Conservation (phyloP, 2,329 filamentous ascomycete genomes). For the Rhynchosporium agropyri region DNA sequence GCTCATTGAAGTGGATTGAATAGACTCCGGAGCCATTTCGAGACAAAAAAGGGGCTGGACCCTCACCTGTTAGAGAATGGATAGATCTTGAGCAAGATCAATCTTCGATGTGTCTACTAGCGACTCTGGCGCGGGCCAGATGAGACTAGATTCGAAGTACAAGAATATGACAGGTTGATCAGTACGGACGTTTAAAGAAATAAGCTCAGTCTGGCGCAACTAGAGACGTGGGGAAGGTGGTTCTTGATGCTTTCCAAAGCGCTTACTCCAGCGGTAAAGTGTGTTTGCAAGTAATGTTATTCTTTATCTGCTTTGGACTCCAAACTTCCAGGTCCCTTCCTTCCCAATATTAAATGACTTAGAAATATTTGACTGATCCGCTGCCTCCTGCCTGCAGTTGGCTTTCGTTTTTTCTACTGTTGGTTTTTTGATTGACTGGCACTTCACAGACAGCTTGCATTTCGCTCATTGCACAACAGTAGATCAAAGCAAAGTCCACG, state of each 20-base stretch:
- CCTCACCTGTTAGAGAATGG: slow-evolving; percentile 10
- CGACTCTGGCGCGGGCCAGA: slow-evolving; percentile 2
- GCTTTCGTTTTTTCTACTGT: slow-evolving; percentile 2
- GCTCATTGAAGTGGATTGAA: not conserved
- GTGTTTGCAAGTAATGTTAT: not conserved
- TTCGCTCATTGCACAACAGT: slow-evolving; percentile 9
- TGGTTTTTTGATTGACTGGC: not conserved
- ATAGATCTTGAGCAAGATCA: not conserved
- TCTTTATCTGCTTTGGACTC: not conserved
- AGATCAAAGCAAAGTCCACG: slow-evolving; percentile 6
- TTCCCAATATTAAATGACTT: too few relatives aligned
- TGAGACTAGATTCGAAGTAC: slow-evolving; percentile 2
- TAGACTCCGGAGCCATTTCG: slow-evolving; percentile 2
- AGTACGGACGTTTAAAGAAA: not conserved
- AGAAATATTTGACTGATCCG: not conserved
- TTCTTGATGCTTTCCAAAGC: not conserved
- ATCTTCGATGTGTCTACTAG: not conserved
- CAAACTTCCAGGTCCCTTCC: not conserved
- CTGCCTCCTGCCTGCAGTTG: slow-evolving; percentile 3
- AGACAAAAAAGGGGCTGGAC: slow-evolving; percentile 7
- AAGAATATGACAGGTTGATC: slow-evolving; percentile 11
- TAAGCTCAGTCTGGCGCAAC: not conserved
- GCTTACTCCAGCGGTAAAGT: not conserved
- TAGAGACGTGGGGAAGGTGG: not conserved
- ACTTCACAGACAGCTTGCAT: not conserved